Evolutionary conservation across 176 grass and related monocot species (phyloP).

Genomic region (Metroxylon sagu): DNA sequence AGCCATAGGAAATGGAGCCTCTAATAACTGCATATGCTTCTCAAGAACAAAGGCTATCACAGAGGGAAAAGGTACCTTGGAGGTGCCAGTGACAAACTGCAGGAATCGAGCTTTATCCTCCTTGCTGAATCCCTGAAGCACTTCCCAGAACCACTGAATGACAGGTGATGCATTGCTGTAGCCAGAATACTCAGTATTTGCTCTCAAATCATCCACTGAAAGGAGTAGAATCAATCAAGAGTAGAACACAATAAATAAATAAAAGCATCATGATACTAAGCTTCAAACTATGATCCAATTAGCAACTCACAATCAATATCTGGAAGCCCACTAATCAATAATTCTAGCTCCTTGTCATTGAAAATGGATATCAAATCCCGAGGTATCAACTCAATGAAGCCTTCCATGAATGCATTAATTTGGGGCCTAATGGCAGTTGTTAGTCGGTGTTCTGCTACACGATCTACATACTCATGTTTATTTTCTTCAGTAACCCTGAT

Average conservation of each 20-base stretch:
- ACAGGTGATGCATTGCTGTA: constrained; percentile 94
- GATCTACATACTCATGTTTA: constrained; percentile 92
- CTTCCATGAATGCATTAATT: constrained; percentile 92
- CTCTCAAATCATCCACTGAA: constrained; percentile 67
- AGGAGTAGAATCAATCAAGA: too few species aligned
- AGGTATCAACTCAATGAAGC: constrained; percentile 82
- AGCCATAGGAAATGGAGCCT: too few species aligned
- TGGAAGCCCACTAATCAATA: constrained; percentile 91
- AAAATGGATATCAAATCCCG: constrained; percentile 89
- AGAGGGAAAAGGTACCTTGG: constrained; percentile 50
- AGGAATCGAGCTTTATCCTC: constrained; percentile 98
- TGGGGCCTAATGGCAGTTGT: constrained; percentile 96
- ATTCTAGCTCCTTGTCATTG: constrained; percentile 95
- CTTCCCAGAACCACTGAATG: constrained; percentile 99
- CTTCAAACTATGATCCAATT: too few species aligned
- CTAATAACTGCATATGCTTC: too few species aligned
- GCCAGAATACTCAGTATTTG: constrained; percentile 95
- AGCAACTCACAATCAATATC: constrained; percentile 92
- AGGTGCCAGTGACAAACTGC: constrained; percentile 97
- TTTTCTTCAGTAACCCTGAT: constrained; percentile 95
- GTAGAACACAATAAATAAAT: too few species aligned
- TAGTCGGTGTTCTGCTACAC: constrained; percentile 76
- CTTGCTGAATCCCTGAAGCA: constrained; percentile 87
- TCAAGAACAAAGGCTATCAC: too few species aligned
- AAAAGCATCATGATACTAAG: too few species aligned